Percentiles rank a stretch among this genome's conserved stretches.
phyloP scores from a whole-genome alignment of 768 basidiomycete species.

The Tulasnella sp. region DNA sequence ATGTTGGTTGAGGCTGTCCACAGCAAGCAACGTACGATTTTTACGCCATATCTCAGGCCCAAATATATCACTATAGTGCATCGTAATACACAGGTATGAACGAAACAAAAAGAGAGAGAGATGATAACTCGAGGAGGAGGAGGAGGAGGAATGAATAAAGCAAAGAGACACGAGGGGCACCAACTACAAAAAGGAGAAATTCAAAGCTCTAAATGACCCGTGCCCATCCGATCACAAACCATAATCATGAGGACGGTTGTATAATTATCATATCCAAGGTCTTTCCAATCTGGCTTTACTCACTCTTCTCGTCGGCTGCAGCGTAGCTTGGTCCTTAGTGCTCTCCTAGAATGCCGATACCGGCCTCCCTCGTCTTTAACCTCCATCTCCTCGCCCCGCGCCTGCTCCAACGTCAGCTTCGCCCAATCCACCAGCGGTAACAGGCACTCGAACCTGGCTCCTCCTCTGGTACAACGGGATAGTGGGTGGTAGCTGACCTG shows the following conservation, averaged over 20 bases:
- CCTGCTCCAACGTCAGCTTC: too few relatives aligned
- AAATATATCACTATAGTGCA: not conserved
- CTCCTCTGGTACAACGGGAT: too few relatives aligned
- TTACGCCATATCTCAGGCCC: not conserved
- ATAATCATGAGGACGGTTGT: not conserved
- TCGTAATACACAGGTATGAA: not conserved
- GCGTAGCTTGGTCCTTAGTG: constrained; percentile 86
- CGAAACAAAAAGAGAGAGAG: not conserved
- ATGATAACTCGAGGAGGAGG: too few relatives aligned
- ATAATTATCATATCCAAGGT: constrained; percentile 35
- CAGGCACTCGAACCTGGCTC: too few relatives aligned
- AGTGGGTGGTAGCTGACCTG: too few relatives aligned
- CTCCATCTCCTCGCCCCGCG: constrained; percentile 81
- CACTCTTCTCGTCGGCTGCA: constrained; percentile 87
- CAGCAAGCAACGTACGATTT: not conserved
- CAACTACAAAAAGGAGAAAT: not conserved
- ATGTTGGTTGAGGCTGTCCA: not conserved
- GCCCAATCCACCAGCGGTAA: too few relatives aligned
- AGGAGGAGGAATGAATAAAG: not conserved
- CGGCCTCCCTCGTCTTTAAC: constrained; percentile 83
- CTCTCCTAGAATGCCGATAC: constrained; percentile 83
- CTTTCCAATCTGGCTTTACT: constrained; percentile 94
- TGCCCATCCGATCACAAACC: not conserved
- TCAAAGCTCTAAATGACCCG: not conserved
- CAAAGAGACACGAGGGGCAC: not conserved